These are phyloP conservation scores for Eremochloa ophiuroides DNA, from an alignment of 176 grass and related monocot genomes.

Conservation along the genomic window DNA sequence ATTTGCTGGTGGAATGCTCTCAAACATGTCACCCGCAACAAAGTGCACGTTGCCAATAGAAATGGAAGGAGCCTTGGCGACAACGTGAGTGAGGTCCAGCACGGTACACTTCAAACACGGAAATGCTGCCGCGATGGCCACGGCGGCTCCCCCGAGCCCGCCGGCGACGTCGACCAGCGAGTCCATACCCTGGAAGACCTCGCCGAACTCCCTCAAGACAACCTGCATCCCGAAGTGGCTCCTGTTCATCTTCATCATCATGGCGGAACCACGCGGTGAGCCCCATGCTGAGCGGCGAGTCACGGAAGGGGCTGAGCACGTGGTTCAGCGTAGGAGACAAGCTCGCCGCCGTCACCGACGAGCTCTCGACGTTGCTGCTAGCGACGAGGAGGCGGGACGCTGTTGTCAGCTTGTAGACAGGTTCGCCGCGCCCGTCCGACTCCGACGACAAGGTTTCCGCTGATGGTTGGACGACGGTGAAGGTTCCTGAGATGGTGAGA, in stretches of 20 bases:
- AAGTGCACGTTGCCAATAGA: neutral
- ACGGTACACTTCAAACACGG: conserved; percentile 35
- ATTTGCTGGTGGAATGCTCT: neutral
- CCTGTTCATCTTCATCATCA: neutral
- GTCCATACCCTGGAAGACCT: conserved; percentile 27
- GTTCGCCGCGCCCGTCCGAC: neutral
- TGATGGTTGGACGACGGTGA: neutral
- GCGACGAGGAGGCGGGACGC: neutral
- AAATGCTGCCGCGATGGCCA: conserved; percentile 26
- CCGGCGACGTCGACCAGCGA: too few species aligned
- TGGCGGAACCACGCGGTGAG: conserved; percentile 9
- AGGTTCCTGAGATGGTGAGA: neutral
- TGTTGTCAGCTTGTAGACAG: neutral
- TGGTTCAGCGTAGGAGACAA: neutral
- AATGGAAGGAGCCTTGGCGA: too few species aligned
- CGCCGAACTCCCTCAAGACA: neutral
- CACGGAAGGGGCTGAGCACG: neutral
- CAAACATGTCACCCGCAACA: neutral
- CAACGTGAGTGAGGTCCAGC: neutral
- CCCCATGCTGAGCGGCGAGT: neutral
- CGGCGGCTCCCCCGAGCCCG: neutral
- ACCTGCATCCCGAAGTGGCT: neutral
- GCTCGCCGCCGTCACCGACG: fast-evolving
- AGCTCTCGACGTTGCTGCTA: neutral
- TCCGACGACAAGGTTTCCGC: neutral